These are phyloP conservation scores for Saccharomycopsis sp. DNA, from an alignment of 805 yeast genomes.

Conservation along the genomic window DNA sequence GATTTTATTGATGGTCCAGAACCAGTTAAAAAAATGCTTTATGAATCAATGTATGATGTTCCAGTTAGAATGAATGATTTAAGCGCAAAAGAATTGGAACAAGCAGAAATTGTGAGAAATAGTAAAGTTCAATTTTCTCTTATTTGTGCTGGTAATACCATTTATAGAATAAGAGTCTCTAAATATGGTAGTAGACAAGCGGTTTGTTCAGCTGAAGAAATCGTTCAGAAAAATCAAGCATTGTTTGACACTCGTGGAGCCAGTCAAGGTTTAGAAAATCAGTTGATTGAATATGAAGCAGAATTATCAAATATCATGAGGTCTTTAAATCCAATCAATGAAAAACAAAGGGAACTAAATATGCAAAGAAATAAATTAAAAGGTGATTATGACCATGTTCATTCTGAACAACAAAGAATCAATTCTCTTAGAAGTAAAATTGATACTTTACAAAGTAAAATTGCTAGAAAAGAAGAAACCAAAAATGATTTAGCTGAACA, in stretches of 20 bases:
- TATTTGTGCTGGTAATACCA: slow-evolving; percentile 36
- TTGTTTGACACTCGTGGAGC: slow-evolving; percentile 20
- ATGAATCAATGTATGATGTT: slow-evolving; percentile 34
- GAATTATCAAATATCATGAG: slow-evolving; percentile 14
- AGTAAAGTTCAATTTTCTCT: slow-evolving; percentile 41
- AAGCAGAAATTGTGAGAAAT: slow-evolving; percentile 30
- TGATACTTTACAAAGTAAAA: too few relatives aligned
- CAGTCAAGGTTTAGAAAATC: slow-evolving; percentile 14
- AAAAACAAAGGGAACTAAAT: slow-evolving; percentile 5
- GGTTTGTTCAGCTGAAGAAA: slow-evolving; percentile 21
- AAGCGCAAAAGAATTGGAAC: slow-evolving; percentile 28
- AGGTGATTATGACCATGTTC: slow-evolving; percentile 18
- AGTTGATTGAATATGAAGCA: slow-evolving; percentile 1
- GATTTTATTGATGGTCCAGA: slow-evolving; percentile 69
- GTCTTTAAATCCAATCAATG: slow-evolving; percentile 13
- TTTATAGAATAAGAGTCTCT: slow-evolving; percentile 45
- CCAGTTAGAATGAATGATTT: slow-evolving; percentile 52
- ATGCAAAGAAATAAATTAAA: slow-evolving; percentile 14
- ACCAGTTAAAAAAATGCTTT: slow-evolving; percentile 60
- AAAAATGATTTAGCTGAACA: slow-evolving; percentile 28
- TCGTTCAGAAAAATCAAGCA: slow-evolving; percentile 14
- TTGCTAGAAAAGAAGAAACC: slow-evolving; percentile 23
- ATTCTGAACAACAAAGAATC: neutral
- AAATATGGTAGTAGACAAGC: slow-evolving; percentile 52
- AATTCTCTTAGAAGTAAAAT: too few relatives aligned